phyloP scores from a whole-genome alignment of 306 rosid genomes.

The Sphenostylis stenocarpa region DNA sequence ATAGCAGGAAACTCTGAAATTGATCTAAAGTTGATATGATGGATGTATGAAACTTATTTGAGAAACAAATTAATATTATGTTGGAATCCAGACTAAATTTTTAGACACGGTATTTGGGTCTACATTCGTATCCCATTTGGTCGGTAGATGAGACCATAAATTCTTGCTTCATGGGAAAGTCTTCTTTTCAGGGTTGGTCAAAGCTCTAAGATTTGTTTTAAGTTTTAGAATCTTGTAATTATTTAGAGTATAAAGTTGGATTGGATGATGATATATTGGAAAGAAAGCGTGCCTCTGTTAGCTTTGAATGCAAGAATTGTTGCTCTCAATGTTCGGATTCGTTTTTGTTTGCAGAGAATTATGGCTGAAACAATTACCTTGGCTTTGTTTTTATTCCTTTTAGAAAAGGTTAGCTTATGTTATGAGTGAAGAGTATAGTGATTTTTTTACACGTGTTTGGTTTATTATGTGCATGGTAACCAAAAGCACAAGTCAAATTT shows the following conservation, averaged over 20 bases:
- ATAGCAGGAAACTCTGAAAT: no score
- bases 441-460: no score
- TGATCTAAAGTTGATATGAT: neutral
- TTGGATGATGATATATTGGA: neutral
- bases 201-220: neutral
- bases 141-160: neutral
- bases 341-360: no score
- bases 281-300: neutral
- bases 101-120: neutral
- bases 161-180: neutral
- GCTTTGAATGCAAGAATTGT: constrained; percentile 11
- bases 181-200: constrained; percentile 17
- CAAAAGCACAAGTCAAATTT: no score
- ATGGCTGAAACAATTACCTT: no score
- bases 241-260: neutral
- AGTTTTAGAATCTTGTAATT: neutral
- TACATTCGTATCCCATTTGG: constrained; percentile 1
- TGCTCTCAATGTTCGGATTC: neutral
- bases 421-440: no score
- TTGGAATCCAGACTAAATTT: neutral
- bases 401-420: no score
- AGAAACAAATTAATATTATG: neutral
- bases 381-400: no score
- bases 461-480: no score
- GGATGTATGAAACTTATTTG: constrained; percentile 9